These are phyloP conservation scores for Przewalskia tangutica DNA, from an alignment of 257 asterid species.

Conservation along the genomic window DNA sequence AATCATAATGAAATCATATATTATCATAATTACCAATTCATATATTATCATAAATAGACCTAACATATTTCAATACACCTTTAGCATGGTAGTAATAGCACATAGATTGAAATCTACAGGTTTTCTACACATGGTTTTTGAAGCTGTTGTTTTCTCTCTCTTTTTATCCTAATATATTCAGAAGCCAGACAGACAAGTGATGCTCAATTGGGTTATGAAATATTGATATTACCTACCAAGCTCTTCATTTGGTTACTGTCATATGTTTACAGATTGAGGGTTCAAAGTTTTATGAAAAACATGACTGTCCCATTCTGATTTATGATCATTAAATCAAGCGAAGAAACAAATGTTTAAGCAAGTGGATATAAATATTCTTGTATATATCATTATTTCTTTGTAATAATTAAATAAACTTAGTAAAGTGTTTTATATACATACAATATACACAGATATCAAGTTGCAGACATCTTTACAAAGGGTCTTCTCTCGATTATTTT, in stretches of 20 bases:
- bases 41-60: too few species aligned
- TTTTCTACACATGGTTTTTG: background rate
- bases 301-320: constrained; percentile 1
- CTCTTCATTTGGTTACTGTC: background rate
- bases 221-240: background rate
- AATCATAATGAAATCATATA: too few species aligned
- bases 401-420: background rate
- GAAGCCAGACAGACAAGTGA: background rate
- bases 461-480: too few species aligned
- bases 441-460: too few species aligned
- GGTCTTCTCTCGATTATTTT: too few species aligned
- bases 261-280: background rate
- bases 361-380: background rate
- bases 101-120: background rate
- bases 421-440: too few species aligned
- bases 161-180: background rate
- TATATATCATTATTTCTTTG: background rate
- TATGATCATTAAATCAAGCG: background rate
- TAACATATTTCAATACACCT: background rate
- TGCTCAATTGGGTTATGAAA: background rate
- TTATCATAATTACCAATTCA: too few species aligned
- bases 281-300: background rate
- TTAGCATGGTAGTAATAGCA: background rate
- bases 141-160: background rate
- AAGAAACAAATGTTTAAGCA: background rate